Conservation (phyloP, 2,329 filamentous ascomycete species). For the Polychaeton citri region DNA sequence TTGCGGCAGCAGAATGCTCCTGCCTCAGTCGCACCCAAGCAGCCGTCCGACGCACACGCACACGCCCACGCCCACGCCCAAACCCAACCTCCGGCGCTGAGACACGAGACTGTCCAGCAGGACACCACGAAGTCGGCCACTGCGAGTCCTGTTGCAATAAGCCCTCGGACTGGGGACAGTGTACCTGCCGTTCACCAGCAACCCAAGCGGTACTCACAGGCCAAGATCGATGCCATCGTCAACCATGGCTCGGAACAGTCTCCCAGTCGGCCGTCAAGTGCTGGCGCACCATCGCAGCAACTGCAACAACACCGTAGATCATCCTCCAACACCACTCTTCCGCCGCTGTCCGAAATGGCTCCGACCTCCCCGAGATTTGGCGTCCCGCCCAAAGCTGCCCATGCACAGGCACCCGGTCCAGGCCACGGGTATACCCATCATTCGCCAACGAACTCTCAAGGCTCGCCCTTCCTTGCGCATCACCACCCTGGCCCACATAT, state of each 20-base stretch:
- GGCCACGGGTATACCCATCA: conserved; percentile 15
- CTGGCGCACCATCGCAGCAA: neutral
- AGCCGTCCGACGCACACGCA: neutral
- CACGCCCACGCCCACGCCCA: neutral
- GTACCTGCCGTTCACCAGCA: neutral
- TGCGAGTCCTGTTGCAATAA: neutral
- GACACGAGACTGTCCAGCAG: neutral
- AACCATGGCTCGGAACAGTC: conserved; percentile 24
- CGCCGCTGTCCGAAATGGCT: conserved; percentile 22
- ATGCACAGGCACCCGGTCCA: conserved; percentile 5
- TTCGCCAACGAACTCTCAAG: conserved; percentile 7
- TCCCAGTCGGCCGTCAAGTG: conserved; percentile 4
- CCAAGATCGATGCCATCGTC: conserved; percentile 23
- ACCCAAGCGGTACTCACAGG: conserved; percentile 15
- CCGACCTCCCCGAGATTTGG: conserved; percentile 19
- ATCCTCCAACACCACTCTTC: conserved; percentile 19
- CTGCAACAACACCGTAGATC: conserved; percentile 11
- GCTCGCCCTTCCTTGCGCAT: conserved; percentile 19
- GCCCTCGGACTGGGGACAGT: neutral
- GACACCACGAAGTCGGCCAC: neutral
- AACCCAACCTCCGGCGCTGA: neutral
- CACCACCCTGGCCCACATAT: conserved; percentile 14
- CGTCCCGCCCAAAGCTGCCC: conserved; percentile 12
- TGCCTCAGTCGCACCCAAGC: neutral
- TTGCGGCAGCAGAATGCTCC: conserved; percentile 11